Base-by-base conservation (phyloP, 768 basidiomycete genomes). In the Lactarius quietus region DNA sequence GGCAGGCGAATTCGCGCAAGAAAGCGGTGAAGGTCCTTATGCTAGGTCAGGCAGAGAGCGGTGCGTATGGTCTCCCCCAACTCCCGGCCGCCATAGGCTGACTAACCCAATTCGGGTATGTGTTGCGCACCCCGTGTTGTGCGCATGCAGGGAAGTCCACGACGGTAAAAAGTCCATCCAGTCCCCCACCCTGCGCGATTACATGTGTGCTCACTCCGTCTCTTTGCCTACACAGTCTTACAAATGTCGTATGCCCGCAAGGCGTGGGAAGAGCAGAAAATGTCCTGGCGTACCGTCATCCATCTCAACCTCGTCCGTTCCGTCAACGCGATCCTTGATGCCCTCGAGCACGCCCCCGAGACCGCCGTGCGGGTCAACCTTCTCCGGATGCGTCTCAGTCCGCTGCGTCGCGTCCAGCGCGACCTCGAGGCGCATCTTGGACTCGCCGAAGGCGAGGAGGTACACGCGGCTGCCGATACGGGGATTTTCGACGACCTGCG, bases 211-310 rank as follows among this genome's bases (percentile, higher is more conserved):
- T 65, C 43, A 65, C 56, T 7, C 28, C 1, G 33, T 10, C 31
- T 3, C 45, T 35, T 45, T 26, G n/a, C 3, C 18, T 23, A n/a
- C 31, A 3, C 45, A 65, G 64, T 61, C 55, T 65, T 65, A 35
- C 59, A 65, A 56, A 61, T 65, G 64, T 33, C 63, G 26, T 48
- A 51, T 41, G 58, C 56, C 18, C 62, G 39, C 14, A 59, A 60
- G 43, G 55, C 56, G 8, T 91, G 89, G 83, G 80, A 80, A 56
- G 78, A 79, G 55, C 89, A 93, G 71, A 85, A 89, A n/a, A 77
- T 82, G n/a, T 86, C 87, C 38, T 93, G 91, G 91, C 83, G 88
- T 36, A 80, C 86, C 0, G 87, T 92, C 59, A 83, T 93, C 18
- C 89, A 90, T 65, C 84, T 93, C 52, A 81, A 81, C 69, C 74